Evolutionary conservation across 2,329 filamentous ascomycete genomes (phyloP).

Genomic region (Aspergillus spinulosporus): DNA sequence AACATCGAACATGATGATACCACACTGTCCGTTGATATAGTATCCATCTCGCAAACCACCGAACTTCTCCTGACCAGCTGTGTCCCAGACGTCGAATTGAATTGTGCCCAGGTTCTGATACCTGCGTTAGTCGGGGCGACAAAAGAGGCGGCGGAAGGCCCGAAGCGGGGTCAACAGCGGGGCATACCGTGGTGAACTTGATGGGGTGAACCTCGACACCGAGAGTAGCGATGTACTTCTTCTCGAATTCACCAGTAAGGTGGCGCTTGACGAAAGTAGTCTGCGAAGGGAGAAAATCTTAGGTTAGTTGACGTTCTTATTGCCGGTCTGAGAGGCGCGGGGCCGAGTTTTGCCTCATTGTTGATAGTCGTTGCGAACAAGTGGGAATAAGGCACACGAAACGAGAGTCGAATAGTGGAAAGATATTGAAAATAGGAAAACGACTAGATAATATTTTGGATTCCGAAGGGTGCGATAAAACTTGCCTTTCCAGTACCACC

Average conservation of each 20-base stretch:
- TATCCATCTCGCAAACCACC: slow-evolving; percentile 98
- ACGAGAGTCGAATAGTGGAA: neutral
- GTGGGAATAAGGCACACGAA: slow-evolving; percentile 16
- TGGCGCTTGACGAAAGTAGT: slow-evolving; percentile 99
- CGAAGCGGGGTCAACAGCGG: slow-evolving; percentile 36
- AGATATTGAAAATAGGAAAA: neutral
- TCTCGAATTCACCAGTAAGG: slow-evolving; percentile 99
- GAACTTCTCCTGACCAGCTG: slow-evolving; percentile 98
- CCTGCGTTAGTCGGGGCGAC: slow-evolving; percentile 29
- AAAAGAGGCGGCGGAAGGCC: slow-evolving; percentile 16
- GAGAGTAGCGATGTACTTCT: slow-evolving; percentile 99
- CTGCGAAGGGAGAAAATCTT: slow-evolving; percentile 51
- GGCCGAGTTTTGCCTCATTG: slow-evolving; percentile 30
- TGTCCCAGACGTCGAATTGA: slow-evolving; percentile 99
- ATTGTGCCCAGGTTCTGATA: slow-evolving; percentile 85
- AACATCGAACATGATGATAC: slow-evolving; percentile 99
- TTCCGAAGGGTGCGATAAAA: slow-evolving; percentile 18
- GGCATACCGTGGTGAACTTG: slow-evolving; percentile 91
- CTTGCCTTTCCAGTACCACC: slow-evolving; percentile 98
- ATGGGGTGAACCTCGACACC: slow-evolving; percentile 99
- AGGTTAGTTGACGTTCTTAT: slow-evolving; percentile 15
- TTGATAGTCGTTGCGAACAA: slow-evolving; percentile 26
- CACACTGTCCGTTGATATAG: slow-evolving; percentile 99
- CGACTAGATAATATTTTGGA: neutral
- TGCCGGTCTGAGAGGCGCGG: slow-evolving; percentile 18